These are phyloP conservation scores for Aspergillus sclerotiicarbonarius DNA, from an alignment of 495 filamentous ascomycete genomes.

Conservation along the genomic window DNA sequence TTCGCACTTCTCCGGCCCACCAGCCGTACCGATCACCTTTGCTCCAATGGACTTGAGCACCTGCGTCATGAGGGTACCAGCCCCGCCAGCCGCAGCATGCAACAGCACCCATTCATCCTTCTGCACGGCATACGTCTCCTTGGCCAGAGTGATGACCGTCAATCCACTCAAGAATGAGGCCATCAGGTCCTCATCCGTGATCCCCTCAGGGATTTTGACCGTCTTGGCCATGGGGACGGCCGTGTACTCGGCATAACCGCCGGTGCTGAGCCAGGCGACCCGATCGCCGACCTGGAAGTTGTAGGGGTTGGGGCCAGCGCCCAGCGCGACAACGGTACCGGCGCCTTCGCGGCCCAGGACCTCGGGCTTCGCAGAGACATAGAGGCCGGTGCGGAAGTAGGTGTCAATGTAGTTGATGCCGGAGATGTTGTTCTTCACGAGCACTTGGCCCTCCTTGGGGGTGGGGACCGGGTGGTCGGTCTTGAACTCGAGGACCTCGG, in stretches of 20 bases:
- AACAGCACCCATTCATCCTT: constrained; percentile 82
- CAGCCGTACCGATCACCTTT: constrained; percentile 79
- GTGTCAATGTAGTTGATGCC: constrained; percentile 88
- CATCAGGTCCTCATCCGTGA: constrained; percentile 62
- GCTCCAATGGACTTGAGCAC: constrained; percentile 72
- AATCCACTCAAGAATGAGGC: constrained; percentile 78
- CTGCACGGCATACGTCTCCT: constrained; percentile 72
- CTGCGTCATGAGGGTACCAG: constrained; percentile 76
- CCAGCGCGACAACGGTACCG: constrained; percentile 58
- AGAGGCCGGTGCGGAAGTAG: constrained; percentile 90
- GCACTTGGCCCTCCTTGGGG: constrained; percentile 66
- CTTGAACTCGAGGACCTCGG: constrained; percentile 73
- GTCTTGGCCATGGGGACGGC: constrained; percentile 55
- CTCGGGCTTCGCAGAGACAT: constrained; percentile 71
- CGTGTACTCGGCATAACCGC: constrained; percentile 78
- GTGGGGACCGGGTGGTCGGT: constrained; percentile 74
- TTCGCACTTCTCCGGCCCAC: constrained; percentile 67
- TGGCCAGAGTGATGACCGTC: constrained; percentile 78
- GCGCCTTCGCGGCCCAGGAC: constrained; percentile 82
- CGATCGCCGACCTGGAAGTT: constrained; percentile 61
- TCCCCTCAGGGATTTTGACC: constrained; percentile 60
- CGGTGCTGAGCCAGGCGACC: constrained; percentile 62
- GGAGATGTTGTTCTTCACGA: constrained; percentile 81
- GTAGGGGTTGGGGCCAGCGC: constrained; percentile 40
- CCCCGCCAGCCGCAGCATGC: constrained; percentile 88